Base-by-base conservation (phyloP, 345 rosid species). In the Populus davidiana region DNA sequence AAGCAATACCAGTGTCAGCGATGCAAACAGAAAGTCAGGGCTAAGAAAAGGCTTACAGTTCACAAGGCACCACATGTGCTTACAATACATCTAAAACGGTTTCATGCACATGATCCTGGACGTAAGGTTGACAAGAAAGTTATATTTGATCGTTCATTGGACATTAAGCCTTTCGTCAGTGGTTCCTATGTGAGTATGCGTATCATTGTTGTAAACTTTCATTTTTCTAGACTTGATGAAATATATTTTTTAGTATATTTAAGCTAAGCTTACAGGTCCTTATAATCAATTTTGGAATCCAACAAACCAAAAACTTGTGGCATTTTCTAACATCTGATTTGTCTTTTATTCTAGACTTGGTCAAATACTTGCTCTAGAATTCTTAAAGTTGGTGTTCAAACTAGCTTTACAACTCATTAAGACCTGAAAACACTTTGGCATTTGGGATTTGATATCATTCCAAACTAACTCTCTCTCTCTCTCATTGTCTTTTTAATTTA, bases 1-100 rank as follows among this genome's bases (percentile, higher is more conserved):
- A 93, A 81, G 90, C 90, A 92, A 61, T 96, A 96, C 78, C 97
- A 91, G 44, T 93, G 98, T 69, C 94, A 92, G 83, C 83, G 70
- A 65, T 96, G 99, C 92, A 91, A 87, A 81, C 91, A 93, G 81
- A 93, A 92, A 87, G 99, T 96, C 31, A 88, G 76, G 81, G 99
- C 99, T 75, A 78, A 35, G 78, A 96, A 93, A 85, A 90, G 92
- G 85, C 95, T 96, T 43, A 96, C 94, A 17, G 88, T 96, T 85
- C 84, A 87, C 86, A 92, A 93, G 78, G 93, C 93, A 44, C 99
- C 99, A 33, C 82, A 87, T 88, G 97, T 96, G 69, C 90, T 96
- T 17, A 84, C 94, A 8, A 67, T 96, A 61, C 98, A 96, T 86
- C 88, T 96, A 33, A 96, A 93, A 87, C 93, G 99, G 73, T 96